Base-by-base conservation (phyloP, 2,329 filamentous ascomycete species). In the Albifimbria verrucaria region DNA sequence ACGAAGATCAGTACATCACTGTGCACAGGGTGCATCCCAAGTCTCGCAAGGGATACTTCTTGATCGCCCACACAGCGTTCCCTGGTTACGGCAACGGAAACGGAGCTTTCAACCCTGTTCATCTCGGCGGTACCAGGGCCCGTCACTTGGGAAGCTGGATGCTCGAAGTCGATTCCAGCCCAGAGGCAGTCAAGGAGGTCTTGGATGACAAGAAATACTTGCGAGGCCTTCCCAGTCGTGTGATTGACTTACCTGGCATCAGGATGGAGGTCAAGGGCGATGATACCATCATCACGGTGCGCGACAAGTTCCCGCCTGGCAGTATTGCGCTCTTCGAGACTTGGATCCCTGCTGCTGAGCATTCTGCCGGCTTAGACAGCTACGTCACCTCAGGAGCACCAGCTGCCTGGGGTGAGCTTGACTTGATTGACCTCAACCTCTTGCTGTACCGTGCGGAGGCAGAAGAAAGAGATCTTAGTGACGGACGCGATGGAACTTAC, bases 271-370 rank as follows among this genome's bases (percentile, higher is more conserved):
- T 80, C n/a, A 80, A 85, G 49, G 86, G 81, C 4, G 82, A 88
- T 45, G 86, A 91, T 61, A 93, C 92, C 2, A 81, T 86, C 52
- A 91, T 99, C 57, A 86, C 84, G 1, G 85, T 96, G 17, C 86
- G 89, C 2, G 86, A 92, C 46, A 84, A 86, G 56, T 96, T 99
- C 67, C 90, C 92, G 3, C 92, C 95, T 15, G 94, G 94, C 54
- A 96, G 92, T 59, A 96, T 99, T 60, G 92, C 92, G 3, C 77
- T 99, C 3, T 96, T 97, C 61, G 92, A 97, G 74, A 99, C 94
- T 0, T 97, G 89, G 87, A 94, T 97, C 24, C 92, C 92, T 4
- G 85, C 85, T 22, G 89, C 89, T 2, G 91, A 97, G 65, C 89
- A 96, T 68, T 86, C 88, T 2, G 82, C 87, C 41, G 90, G 91